phyloP scores from a whole-genome alignment of 2,329 filamentous ascomycete species.

The Cordyceps farinosa region DNA sequence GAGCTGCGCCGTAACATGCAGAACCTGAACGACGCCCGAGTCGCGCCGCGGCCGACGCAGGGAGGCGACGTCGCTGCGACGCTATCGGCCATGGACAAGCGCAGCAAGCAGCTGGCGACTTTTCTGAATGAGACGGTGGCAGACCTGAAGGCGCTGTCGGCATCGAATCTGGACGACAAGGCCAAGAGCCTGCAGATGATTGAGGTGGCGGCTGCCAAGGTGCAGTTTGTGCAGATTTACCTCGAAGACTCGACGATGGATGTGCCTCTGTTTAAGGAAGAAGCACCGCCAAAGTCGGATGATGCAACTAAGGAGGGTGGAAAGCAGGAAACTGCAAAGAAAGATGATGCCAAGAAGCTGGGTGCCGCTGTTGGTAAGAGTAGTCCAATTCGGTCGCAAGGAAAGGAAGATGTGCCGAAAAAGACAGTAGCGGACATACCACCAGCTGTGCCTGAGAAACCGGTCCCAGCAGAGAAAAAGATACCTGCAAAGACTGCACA shows the following conservation, averaged over 20 bases:
- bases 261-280: conserved; percentile 31
- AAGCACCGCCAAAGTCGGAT: neutral
- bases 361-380: neutral
- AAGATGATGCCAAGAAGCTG: neutral
- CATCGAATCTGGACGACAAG: conserved; percentile 46
- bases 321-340: neutral
- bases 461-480: neutral
- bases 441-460: conserved; percentile 6
- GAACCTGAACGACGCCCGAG: conserved; percentile 56
- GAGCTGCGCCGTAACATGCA: conserved; percentile 76
- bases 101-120: conserved; percentile 63
- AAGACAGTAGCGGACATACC: neutral
- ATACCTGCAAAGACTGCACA: neutral
- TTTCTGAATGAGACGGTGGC: conserved; percentile 66
- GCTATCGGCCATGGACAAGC: conserved; percentile 54
- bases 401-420: neutral
- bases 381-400: neutral
- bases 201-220: conserved; percentile 57
- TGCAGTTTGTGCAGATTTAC: conserved; percentile 62
- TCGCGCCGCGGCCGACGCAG: neutral
- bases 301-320: neutral
- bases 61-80: conserved; percentile 27
- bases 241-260: conserved; percentile 55
- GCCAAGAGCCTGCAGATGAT: conserved; percentile 50
- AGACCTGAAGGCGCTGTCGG: conserved; percentile 59